Base-by-base conservation (phyloP, 2,329 filamentous ascomycete genomes). In the Podosphaera aphanis region DNA sequence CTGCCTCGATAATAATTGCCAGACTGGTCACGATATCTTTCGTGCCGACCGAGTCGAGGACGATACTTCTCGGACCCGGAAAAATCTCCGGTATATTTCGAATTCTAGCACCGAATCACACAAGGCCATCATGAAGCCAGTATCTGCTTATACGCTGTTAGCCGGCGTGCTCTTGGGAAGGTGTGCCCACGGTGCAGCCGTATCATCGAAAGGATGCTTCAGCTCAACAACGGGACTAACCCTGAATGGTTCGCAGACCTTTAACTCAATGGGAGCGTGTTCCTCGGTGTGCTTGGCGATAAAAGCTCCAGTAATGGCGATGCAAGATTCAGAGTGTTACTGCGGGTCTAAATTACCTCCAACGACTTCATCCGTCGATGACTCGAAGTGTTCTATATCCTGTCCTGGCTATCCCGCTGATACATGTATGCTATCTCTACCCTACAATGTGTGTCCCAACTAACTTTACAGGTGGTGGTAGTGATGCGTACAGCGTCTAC, bases 341-440 rank as follows among this genome's bases (percentile, higher is more conserved):
- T 60, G 58, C 45, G 56, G 56, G 44, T 38, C 54, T 15, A 45
- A 46, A 10, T 19, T 59, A n/a, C 58, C 58, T 16, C 49, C 54
- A 7, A 19, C 44, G 1, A 40, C 48, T 3, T 47, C 36, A 18
- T 47, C 52, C 19, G 53, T 52, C 13, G 51, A 50, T 29, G 45
- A 52, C 35, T 42, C 46, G 1, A 41, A 50, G 1, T 60, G 58
- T 33, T 47, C 52, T 38, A 48, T 44, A 20, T 36, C 44, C 21
- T 60, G 58, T 44, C 49, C 53, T 15, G 58, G 58, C 27, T 59
- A 51, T 49, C 49, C 49, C 18, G 29, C 43, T 0, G 52, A 56
- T 36, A 50, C 45, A 21, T 60, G 57, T 60, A 54, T 43, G 54
- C 49, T 41, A 20, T 40, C 16, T 41, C 15, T 3, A 11, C 18